These are phyloP conservation scores for Angomonas deanei DNA, from an alignment of 208 protist species.

Conservation along the genomic window DNA sequence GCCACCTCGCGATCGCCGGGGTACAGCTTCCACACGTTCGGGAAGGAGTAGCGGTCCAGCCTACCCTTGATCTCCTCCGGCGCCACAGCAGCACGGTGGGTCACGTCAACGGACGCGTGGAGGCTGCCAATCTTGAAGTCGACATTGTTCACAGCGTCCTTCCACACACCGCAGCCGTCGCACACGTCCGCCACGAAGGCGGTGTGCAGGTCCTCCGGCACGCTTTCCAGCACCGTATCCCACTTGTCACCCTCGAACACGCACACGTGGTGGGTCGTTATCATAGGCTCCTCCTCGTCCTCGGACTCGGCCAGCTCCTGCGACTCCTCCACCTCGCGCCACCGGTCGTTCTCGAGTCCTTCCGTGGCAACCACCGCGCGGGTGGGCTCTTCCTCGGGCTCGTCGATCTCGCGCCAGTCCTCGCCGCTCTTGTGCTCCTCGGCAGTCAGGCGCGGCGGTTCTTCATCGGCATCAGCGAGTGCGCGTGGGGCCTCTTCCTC, in stretches of 20 bases:
- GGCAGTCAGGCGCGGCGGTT: not conserved
- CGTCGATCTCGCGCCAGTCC: not conserved
- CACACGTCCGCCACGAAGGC: not conserved
- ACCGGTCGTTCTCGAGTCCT: no score
- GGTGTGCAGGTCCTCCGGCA: not conserved
- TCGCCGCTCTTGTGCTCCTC: not conserved
- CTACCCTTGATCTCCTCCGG: not conserved
- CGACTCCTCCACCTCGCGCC: constrained; percentile 2
- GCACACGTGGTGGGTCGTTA: not conserved
- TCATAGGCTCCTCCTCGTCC: constrained; percentile 4
- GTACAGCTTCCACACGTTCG: not conserved
- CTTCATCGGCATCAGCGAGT: constrained; percentile 3
- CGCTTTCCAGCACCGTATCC: not conserved
- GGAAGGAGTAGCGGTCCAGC: not conserved
- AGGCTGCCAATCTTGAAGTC: not conserved
- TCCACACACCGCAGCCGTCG: not conserved
- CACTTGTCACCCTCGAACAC: not conserved
- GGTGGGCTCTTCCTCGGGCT: constrained; percentile 1
- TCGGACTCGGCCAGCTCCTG: constrained; percentile 1
- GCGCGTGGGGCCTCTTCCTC: not conserved
- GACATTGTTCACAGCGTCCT: not conserved
- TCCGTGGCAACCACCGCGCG: not conserved
- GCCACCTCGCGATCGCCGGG: not conserved
- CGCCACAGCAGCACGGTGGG: not conserved
- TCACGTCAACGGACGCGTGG: not conserved